phyloP scores from a whole-genome alignment of 2,329 filamentous ascomycete species.

The Nothopassalora personata region DNA sequence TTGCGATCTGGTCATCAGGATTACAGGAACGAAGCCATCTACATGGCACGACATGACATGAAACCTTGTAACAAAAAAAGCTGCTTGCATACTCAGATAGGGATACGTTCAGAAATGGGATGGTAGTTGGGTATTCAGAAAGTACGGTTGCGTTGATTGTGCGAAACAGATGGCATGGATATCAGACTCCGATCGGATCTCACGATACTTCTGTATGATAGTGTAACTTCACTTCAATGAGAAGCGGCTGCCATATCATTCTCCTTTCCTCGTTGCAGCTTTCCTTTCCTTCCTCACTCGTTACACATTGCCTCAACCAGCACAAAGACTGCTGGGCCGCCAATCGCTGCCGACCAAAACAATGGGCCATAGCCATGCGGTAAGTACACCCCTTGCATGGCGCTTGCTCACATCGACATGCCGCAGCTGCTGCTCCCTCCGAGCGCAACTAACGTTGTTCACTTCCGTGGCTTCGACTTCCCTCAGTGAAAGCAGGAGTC shows the following conservation, averaged over 20 bases:
- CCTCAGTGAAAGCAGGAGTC: background rate
- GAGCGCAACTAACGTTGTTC: background rate
- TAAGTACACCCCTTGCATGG: background rate
- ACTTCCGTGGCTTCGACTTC: background rate
- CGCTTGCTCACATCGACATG: background rate
- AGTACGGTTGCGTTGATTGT: slow-evolving; percentile 1
- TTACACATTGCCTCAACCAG: background rate
- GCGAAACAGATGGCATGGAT: slow-evolving; percentile 1
- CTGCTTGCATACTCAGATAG: slow-evolving; percentile 7
- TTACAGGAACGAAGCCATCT: slow-evolving; percentile 3
- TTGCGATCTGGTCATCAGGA: slow-evolving; percentile 1
- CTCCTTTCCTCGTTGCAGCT: background rate
- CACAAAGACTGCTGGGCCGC: background rate
- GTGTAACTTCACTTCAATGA: background rate
- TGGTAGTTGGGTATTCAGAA: background rate
- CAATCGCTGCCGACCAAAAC: background rate
- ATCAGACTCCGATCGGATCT: background rate
- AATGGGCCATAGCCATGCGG: background rate
- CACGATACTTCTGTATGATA: slow-evolving; percentile 2
- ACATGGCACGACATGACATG: slow-evolving; percentile 5
- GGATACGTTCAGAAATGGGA: background rate
- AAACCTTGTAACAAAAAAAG: slow-evolving; percentile 11
- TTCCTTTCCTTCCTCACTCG: background rate
- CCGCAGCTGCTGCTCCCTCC: background rate
- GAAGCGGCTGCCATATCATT: background rate